Evolutionary conservation across 179 eudicot genomes (phyloP), one percentile per base, ranked within the genome.

Genomic region (Spinacia oleracea): DNA sequence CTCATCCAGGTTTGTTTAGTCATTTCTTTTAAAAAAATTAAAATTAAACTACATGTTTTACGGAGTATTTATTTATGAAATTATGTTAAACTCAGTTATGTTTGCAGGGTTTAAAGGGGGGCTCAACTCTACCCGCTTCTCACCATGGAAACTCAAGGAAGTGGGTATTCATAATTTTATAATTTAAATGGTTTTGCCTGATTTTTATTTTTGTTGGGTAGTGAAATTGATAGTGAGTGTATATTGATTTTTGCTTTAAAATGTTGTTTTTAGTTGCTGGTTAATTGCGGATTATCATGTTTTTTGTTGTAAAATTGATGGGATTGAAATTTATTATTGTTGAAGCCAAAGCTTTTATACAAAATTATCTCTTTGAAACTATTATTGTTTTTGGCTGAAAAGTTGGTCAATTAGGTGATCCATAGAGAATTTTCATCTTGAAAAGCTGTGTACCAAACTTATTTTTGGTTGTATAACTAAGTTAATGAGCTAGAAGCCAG

Each of bases 21-120:
- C 40, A 23, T 45, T 46, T 43, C 3, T 25, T 32, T 7, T 3
- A n/a, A n/a, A n/a, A n/a, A n/a, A n/a, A n/a, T n/a, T n/a, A n/a
- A n/a, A n/a, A n/a, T n/a, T n/a, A n/a, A n/a, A n/a, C n/a, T n/a
- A n/a, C n/a, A n/a, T n/a, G n/a, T n/a, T n/a, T n/a, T n/a, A n/a
- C n/a, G n/a, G n/a, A 16, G 18, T 12, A 12, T 48, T 48, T 3
- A 5, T 20, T 53, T 53, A 0, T n/a, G n/a, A n/a, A n/a, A 18
- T 20, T 3, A 45, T 20, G n/a, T 18, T 20, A 15, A 18, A 21
- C 42, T 51, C 69, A 4, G 12, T 45, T 27, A 12, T 75, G 23
- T 53, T 83, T 80, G 53, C 76, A 83, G 86, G 86, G 6, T 77
- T 77, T 73, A 79, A 70, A 76, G 75, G 81, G 31, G 78, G 78